Evolutionary conservation across 495 filamentous ascomycete species (phyloP).

Genomic region (Saxispiralis lemnorum): DNA sequence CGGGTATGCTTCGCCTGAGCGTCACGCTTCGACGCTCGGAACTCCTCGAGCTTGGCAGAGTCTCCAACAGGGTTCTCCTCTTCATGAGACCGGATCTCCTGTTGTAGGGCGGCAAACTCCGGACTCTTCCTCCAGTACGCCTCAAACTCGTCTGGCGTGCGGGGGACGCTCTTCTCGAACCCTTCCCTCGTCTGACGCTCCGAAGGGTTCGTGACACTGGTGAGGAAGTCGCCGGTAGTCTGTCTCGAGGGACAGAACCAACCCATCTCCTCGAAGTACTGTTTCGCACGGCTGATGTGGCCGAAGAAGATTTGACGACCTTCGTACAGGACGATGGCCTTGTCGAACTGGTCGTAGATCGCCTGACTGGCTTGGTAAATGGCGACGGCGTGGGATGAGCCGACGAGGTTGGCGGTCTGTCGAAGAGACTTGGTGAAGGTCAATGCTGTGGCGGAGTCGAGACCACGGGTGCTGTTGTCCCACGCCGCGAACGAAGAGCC

Average conservation of each 20-base stretch:
- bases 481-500: conserved; percentile 10
- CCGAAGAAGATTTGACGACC: conserved; percentile 55
- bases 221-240: conserved; percentile 18
- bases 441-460: conserved; percentile 14
- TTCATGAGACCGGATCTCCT: conserved; percentile 12
- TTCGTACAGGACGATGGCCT: conserved; percentile 38
- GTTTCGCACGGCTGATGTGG: conserved; percentile 35
- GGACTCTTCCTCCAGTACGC: conserved; percentile 10
- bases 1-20: conserved; percentile 19
- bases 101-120: conserved; percentile 2
- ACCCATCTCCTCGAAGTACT: conserved; percentile 39
- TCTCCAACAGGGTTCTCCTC: conserved; percentile 1
- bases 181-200: conserved; percentile 15
- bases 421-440: conserved; percentile 11
- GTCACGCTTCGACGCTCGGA: conserved; percentile 10
- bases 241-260: conserved; percentile 18
- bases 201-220: conserved; percentile 13
- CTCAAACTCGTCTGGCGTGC: conserved; percentile 18
- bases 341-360: conserved; percentile 17
- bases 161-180: conserved; percentile 16
- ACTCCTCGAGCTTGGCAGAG: conserved; percentile 1
- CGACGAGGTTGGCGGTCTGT: conserved; percentile 5
- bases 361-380: conserved; percentile 16
- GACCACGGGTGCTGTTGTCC: conserved; percentile 16
- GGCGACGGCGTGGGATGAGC: conserved; percentile 7